Base-by-base conservation (phyloP, 2,329 filamentous ascomycete species). In the Ilyonectria destructans region DNA sequence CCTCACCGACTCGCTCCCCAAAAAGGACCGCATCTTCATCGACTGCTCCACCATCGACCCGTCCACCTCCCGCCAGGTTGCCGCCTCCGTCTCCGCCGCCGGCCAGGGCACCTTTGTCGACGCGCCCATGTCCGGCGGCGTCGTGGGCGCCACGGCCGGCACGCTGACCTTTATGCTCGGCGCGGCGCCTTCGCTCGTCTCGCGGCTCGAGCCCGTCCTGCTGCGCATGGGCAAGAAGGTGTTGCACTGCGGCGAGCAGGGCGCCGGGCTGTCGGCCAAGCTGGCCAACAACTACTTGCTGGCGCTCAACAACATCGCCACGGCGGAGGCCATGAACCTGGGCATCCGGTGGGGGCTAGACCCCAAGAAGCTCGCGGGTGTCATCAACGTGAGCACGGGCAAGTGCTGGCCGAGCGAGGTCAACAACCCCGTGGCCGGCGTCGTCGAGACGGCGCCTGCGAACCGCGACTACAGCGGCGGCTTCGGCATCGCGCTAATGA, bases 1-100 rank as follows among this genome's bases (percentile, higher is more conserved):
- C 78, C 85, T 97, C 51, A 86, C 89, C 54, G 84, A 87, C 2
- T 73, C 84, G 2, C 79, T 86, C 0, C 80, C 85, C 1, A 83
- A 85, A 46, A 87, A 86, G 58, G 85, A 91, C 65, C 91, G 95
- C 45, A 83, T 98, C 65, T 98, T 97, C 81, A 96, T 99, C 78
- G 96, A 99, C 81, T 96, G 93, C 81, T 98, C 96, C 4, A 99
- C 96, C 17, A 98, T 99, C 78, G 96, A 98, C 81, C 95, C 95
- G 0, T 90, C 90, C 35, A 94, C 95, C 2, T 98, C 95, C 1
- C 90, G 90, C 45, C 88, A 90, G 72, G 92, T 98, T 6, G 94
- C 95, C 23, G 86, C 90, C 68, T 87, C 88, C 26, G 91, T 97
- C 2, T 69, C 81, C 65, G 88, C 88, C 6, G 89, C 90, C 1